Base-by-base conservation (phyloP, 2,329 filamentous ascomycete genomes). In the Botrytis pseudocinerea region DNA sequence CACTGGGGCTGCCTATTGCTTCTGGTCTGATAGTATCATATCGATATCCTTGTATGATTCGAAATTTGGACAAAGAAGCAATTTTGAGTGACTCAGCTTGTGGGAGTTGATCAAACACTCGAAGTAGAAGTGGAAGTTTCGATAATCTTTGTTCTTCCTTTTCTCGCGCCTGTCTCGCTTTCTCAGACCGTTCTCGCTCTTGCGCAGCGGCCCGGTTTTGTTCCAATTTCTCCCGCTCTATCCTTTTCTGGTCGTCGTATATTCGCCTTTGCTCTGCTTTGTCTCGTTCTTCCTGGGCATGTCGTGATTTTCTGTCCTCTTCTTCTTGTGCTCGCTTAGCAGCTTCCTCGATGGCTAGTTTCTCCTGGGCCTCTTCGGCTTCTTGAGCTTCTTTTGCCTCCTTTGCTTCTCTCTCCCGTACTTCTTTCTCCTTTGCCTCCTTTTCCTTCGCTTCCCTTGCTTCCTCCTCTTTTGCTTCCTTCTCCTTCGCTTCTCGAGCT, bases 1-100 rank as follows among this genome's bases (percentile, higher is more conserved):
- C 89, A 64, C 85, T 86, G 2, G 85, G 77, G 18, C 85, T 87
- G 12, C 86, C 86, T 9, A 85, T 87, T 22, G 85, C 82, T 44
- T 85, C 84, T 5, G 85, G 84, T 22, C 85, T 84, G 73, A 91
- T 89, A 6, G 88, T 91, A 79, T 91, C 89, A 78, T 88, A 91
- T 35, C 90, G 87, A 65, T 90, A 87, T 25, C 89, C 89, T 76
- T 88, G 85, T 75, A 90, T 87, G 64, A 82, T 83, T 75, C 84
- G 84, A 79, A 91, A 90, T 61, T 86, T 85, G 69, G 85, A 82
- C 32, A 72, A 62, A 7, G 85, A 82, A 6, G 88, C 88, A 66
- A 89, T 79, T 32, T 84, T 82, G 9, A 84, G 79, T 9, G 82
- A 82, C 78, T 87, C 88, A 22, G 88, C 86, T 74, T 89, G 85